These are phyloP conservation scores for Boeremia lycopersici DNA, from an alignment of 2,329 filamentous ascomycete genomes.

Conservation along the genomic window DNA sequence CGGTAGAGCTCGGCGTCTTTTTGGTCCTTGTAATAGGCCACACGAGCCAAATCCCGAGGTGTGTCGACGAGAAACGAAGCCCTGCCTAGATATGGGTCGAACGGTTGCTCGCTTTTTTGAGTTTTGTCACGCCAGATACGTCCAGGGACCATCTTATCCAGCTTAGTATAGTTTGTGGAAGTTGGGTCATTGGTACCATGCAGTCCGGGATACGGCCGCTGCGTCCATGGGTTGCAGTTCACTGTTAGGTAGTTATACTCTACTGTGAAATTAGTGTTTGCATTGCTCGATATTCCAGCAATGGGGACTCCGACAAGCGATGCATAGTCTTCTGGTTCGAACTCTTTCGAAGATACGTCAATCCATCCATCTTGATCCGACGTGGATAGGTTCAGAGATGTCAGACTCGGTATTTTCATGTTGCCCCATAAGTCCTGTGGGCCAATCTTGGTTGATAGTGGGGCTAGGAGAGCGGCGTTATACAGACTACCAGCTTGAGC, in stretches of 20 bases:
- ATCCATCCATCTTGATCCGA: background rate
- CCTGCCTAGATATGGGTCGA: too few species aligned
- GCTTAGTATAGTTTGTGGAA: background rate
- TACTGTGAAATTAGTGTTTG: background rate
- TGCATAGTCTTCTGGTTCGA: conserved; percentile 30
- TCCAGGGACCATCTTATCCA: background rate
- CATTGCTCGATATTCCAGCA: background rate
- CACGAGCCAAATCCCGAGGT: background rate
- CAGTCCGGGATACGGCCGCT: too few species aligned
- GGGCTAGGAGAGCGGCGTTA: conserved; percentile 32
- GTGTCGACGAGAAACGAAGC: background rate
- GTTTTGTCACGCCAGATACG: background rate
- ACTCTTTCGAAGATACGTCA: conserved; percentile 18
- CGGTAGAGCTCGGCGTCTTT: too few species aligned
- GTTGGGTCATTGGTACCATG: too few species aligned
- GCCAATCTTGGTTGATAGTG: conserved; percentile 28
- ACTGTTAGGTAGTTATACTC: background rate
- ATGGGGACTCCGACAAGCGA: conserved; percentile 39
- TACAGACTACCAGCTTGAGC: conserved; percentile 33
- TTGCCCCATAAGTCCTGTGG: conserved; percentile 43
- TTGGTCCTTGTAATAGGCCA: too few species aligned
- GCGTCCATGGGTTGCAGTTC: background rate
- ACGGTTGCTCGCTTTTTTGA: background rate
- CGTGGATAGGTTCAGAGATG: too few species aligned
- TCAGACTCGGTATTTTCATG: conserved; percentile 35